Conservation (phyloP, 2,329 filamentous ascomycete species). For the Scedosporium boydii region DNA sequence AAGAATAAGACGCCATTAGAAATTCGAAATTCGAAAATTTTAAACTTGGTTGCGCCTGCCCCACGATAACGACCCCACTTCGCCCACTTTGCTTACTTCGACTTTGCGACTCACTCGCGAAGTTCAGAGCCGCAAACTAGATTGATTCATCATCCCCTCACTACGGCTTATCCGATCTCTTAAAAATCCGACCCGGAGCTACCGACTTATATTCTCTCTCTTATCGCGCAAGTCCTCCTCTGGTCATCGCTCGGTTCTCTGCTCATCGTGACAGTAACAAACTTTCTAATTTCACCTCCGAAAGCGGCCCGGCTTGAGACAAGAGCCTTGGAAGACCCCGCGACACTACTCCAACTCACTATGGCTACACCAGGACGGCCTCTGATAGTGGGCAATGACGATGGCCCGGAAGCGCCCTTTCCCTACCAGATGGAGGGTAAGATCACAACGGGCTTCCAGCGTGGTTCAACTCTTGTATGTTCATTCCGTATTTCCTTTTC, state of each 20-base stretch:
- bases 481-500: not conserved
- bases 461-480: constrained; percentile 80
- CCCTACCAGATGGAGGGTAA: constrained; percentile 76
- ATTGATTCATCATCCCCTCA: no score
- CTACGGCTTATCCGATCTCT: no score
- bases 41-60: not conserved
- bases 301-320: not conserved
- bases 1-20: not conserved
- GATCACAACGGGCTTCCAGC: constrained; percentile 87
- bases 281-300: no score
- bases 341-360: not conserved
- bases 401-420: constrained; percentile 68
- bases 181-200: no score
- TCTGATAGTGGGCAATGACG: constrained; percentile 60
- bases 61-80: not conserved
- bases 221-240: no score
- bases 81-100: not conserved
- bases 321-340: not conserved
- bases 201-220: no score
- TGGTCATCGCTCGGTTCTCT: no score
- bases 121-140: no score
- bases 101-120: no score
- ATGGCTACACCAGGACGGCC: constrained; percentile 33
- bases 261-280: no score
- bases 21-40: not conserved